A percentile compares a stretch with the other conserved stretches of the same genome.
phyloP scores from a whole-genome alignment of 495 filamentous ascomycete genomes.

The Penicillium maclennaniae region DNA sequence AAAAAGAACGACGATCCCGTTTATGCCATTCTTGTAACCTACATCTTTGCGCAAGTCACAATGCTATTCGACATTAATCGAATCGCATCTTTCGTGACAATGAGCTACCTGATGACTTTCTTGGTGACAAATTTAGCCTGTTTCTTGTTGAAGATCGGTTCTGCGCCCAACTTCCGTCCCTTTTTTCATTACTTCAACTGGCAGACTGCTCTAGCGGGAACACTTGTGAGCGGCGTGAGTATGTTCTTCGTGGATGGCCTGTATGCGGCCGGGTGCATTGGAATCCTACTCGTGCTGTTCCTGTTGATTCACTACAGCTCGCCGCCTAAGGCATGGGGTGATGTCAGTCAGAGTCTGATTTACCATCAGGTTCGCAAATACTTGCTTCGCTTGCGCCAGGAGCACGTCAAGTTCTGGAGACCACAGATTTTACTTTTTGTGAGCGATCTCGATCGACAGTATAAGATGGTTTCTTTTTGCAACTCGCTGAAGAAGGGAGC shows the following conservation, averaged over 20 bases:
- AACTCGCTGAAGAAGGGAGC: constrained; percentile 88
- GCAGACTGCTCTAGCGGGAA: constrained; percentile 73
- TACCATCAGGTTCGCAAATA: constrained; percentile 93
- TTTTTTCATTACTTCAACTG: constrained; percentile 87
- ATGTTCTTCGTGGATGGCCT: constrained; percentile 91
- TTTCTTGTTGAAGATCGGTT: constrained; percentile 85
- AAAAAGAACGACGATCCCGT: constrained; percentile 71
- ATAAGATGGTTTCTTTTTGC: constrained; percentile 83
- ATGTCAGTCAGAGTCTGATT: constrained; percentile 84
- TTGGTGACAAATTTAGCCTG: constrained; percentile 74
- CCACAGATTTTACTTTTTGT: constrained; percentile 82
- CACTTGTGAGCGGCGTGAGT: constrained; percentile 66
- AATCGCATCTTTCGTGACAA: constrained; percentile 83
- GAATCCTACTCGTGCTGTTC: constrained; percentile 69
- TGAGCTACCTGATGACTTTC: constrained; percentile 75
- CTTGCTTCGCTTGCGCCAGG: constrained; percentile 72
- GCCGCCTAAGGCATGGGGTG: constrained; percentile 84
- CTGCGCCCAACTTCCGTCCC: constrained; percentile 86
- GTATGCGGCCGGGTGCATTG: constrained; percentile 73
- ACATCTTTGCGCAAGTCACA: constrained; percentile 69
- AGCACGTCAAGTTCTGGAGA: constrained; percentile 91
- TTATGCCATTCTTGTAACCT: constrained; percentile 74
- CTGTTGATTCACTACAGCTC: constrained; percentile 80
- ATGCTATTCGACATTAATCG: constrained; percentile 85
- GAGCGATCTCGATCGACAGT: constrained; percentile 73